Evolutionary conservation across 1,284 basidiomycete species (phyloP).

Genomic region (Ganoderma boninense): DNA sequence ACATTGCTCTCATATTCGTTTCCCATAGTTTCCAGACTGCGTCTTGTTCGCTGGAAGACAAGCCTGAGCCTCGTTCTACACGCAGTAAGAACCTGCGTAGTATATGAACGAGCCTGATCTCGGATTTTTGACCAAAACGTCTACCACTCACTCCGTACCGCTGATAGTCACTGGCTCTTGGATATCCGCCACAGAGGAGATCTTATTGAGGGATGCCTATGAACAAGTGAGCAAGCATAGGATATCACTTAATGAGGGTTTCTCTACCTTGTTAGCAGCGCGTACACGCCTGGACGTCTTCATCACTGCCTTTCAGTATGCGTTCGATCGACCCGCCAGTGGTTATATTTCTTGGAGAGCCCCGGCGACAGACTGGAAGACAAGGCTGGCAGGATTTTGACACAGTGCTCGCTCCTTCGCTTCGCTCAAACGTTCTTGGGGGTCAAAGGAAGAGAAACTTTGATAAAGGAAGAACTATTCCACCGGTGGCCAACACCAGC

Average conservation of each 20-base stretch:
- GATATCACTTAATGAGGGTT: background rate
- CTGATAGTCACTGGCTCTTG: constrained; percentile 8
- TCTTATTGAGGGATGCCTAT: constrained; percentile 24
- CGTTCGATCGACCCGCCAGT: background rate
- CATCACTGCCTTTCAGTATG: background rate
- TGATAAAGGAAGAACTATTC: no score
- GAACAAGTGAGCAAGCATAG: background rate
- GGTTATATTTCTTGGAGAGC: background rate
- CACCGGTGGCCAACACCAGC: background rate
- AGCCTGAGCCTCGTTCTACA: constrained; percentile 47
- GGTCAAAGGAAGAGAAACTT: background rate
- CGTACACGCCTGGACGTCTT: constrained; percentile 9
- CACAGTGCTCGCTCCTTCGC: background rate
- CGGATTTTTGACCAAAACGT: no score
- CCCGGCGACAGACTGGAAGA: background rate
- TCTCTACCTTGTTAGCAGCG: constrained; percentile 22
- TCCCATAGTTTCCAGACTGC: constrained; percentile 58
- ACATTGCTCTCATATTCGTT: constrained; percentile 19
- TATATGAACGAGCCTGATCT: background rate
- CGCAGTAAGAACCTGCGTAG: constrained; percentile 44
- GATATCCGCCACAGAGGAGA: constrained; percentile 18
- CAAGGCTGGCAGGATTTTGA: background rate
- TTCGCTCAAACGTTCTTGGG: background rate
- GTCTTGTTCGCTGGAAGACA: constrained; percentile 48
- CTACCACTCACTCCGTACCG: constrained; percentile 7